These are phyloP conservation scores for Dictyostelium discoideum DNA, from an alignment of 78 protist genomes.

Conservation along the genomic window dicty_2.7 NC_007091.3:2467001-2467500, in stretches of 20 bases:
- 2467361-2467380: background rate
- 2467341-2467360: background rate
- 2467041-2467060: background rate
- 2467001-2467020: background rate
- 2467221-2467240: background rate
- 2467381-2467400: no score
- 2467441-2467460: slow-evolving; percentile 73
- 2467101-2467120: background rate
- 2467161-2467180: background rate
- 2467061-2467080: background rate
- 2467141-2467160: background rate
- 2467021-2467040: background rate
- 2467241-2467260: background rate
- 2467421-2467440: background rate
- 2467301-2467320: slow-evolving; percentile 18
- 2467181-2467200: background rate
- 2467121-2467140: background rate
- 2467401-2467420: background rate
- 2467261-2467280: background rate
- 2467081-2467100: background rate
- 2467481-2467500: slow-evolving; percentile 27
- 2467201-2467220: background rate
- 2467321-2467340: slow-evolving; percentile 65
- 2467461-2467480: slow-evolving; percentile 65
- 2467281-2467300: slow-evolving; percentile 20